These are phyloP conservation scores for Xylariaceae sp. DNA, from an alignment of 2,329 filamentous ascomycete species.

Conservation along the genomic window DNA sequence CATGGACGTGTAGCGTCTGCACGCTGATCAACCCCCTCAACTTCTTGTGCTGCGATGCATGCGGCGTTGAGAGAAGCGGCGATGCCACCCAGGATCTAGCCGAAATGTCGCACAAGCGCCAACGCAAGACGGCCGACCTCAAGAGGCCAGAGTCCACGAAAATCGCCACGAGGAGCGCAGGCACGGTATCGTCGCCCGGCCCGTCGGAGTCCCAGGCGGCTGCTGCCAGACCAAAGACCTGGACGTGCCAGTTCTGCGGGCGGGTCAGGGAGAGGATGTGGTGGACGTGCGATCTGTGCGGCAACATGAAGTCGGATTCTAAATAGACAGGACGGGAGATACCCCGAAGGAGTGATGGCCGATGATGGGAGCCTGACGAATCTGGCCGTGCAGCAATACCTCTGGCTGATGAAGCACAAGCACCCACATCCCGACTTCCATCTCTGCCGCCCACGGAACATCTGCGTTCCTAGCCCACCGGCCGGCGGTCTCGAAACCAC, in stretches of 20 bases:
- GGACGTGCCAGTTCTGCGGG: conserved; percentile 46
- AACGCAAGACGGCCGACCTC: conserved; percentile 17
- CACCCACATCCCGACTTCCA: too few species aligned
- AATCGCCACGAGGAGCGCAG: not conserved
- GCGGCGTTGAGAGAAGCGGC: conserved; percentile 35
- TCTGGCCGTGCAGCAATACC: too few species aligned
- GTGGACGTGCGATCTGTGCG: conserved; percentile 51
- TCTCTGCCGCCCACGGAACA: too few species aligned
- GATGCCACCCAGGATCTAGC: conserved; percentile 17
- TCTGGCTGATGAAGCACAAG: too few species aligned
- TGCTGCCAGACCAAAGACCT: conserved; percentile 25
- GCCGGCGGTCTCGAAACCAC: too few species aligned
- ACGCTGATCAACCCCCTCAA: conserved; percentile 47
- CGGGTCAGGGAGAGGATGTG: conserved; percentile 44
- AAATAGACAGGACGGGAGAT: too few species aligned
- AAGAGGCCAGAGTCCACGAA: conserved; percentile 9
- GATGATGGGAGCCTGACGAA: too few species aligned
- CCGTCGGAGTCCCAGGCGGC: too few species aligned
- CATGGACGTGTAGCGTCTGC: conserved; percentile 49
- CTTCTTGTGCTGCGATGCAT: conserved; percentile 51
- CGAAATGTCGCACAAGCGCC: conserved; percentile 12
- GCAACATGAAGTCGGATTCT: conserved; percentile 37
- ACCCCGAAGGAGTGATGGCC: too few species aligned
- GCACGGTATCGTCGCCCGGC: conserved; percentile 7
- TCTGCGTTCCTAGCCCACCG: too few species aligned